Evolutionary conservation across 2,329 filamentous ascomycete genomes (phyloP).

Genomic region (Fusarium verrucosum): DNA sequence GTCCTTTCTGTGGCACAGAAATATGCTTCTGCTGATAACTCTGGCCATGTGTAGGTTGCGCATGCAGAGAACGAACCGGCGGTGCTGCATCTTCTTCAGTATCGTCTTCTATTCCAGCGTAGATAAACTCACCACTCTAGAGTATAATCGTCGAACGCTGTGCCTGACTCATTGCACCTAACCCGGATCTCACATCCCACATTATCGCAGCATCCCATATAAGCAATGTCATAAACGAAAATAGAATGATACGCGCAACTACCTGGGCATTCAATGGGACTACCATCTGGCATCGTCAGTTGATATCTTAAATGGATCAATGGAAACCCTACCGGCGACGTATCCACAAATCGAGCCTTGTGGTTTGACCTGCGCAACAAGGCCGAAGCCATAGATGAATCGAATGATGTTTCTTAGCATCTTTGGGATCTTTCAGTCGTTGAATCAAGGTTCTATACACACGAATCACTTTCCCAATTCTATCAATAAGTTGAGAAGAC

Average conservation of each 20-base stretch:
- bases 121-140: slow-evolving; percentile 8
- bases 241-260: slow-evolving; percentile 12
- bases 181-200: slow-evolving; percentile 9
- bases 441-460: neutral
- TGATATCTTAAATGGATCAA: neutral
- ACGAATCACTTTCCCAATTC: neutral
- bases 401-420: neutral
- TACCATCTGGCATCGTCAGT: neutral
- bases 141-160: neutral
- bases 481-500: neutral
- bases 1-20: slow-evolving; percentile 13
- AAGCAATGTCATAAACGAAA: neutral
- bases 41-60: slow-evolving; percentile 26
- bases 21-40: neutral
- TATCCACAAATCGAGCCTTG: slow-evolving; percentile 13
- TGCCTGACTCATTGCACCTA: slow-evolving; percentile 23
- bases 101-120: neutral
- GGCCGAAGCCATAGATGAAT: neutral
- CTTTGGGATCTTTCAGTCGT: neutral
- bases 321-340: neutral
- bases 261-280: neutral
- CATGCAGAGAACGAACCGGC: slow-evolving; percentile 7
- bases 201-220: slow-evolving; percentile 18
- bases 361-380: neutral
- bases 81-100: slow-evolving; percentile 1